Conservation (phyloP, 495 filamentous ascomycete genomes). For the Podospora bellae-mahoneyi region DNA sequence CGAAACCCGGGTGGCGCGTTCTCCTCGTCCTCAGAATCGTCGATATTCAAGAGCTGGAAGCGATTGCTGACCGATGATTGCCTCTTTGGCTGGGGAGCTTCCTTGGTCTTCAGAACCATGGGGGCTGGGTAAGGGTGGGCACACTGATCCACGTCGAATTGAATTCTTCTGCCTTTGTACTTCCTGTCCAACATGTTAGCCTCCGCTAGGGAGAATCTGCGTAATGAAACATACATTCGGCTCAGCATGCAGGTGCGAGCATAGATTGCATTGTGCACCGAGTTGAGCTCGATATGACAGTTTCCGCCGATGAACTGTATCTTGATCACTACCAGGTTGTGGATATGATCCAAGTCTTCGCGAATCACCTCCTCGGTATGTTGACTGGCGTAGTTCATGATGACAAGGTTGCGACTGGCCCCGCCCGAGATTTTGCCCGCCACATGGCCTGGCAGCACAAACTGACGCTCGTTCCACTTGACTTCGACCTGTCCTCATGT, state of each 20-base stretch:
- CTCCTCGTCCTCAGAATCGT: conserved; percentile 34
- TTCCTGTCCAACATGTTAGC: conserved; percentile 31
- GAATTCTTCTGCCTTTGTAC: conserved; percentile 73
- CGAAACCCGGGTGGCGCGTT: conserved; percentile 30
- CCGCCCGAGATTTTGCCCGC: conserved; percentile 63
- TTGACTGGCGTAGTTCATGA: conserved; percentile 54
- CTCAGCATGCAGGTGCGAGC: conserved; percentile 79
- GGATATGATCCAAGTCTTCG: conserved; percentile 77
- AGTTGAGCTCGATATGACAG: conserved; percentile 70
- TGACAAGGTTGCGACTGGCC: conserved; percentile 74
- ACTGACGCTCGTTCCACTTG: conserved; percentile 72
- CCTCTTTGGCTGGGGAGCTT: conserved; percentile 39
- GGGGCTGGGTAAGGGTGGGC: conserved; percentile 50
- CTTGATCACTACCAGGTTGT: conserved; percentile 69
- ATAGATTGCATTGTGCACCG: conserved; percentile 70
- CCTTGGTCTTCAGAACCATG: conserved; percentile 30
- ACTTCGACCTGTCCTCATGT: conserved; percentile 55
- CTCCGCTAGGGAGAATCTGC: not conserved
- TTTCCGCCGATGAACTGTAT: conserved; percentile 56
- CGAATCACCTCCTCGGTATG: conserved; percentile 65
- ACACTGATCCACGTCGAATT: conserved; percentile 74
- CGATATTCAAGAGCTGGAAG: conserved; percentile 61
- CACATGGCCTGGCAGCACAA: conserved; percentile 62
- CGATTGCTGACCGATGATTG: conserved; percentile 49
- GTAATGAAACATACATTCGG: conserved; percentile 41